Percentiles rank a stretch among this genome's conserved stretches.
These are phyloP conservation scores for Lenwebbia sp. DNA, from an alignment of 345 rosid species.

Conservation along the genomic window DNA sequence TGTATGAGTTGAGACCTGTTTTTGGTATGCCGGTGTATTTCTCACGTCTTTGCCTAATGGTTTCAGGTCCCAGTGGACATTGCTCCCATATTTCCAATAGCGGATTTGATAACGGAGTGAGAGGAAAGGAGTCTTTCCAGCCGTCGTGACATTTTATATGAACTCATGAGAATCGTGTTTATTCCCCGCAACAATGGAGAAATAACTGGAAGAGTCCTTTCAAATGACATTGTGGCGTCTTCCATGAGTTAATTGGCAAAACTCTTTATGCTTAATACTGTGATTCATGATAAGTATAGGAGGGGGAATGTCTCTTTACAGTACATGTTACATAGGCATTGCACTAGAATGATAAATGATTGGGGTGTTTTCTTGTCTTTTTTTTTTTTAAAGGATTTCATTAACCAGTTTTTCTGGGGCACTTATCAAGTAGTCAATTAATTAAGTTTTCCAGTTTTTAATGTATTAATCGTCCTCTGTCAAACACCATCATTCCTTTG, in stretches of 20 bases:
- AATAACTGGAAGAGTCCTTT: background rate
- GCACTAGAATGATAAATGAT: background rate
- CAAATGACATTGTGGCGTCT: background rate
- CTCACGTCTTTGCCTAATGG: background rate
- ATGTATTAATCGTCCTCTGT: background rate
- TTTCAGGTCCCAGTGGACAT: slow-evolving; percentile 80
- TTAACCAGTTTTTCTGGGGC: background rate
- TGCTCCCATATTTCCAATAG: slow-evolving; percentile 54
- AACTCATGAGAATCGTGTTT: background rate
- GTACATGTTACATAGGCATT: background rate
- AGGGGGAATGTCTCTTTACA: background rate
- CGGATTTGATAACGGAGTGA: slow-evolving; percentile 20
- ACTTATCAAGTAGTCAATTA: background rate
- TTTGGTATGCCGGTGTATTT: background rate
- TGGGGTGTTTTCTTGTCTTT: too few species aligned
- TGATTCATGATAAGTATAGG: background rate
- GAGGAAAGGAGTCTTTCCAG: background rate
- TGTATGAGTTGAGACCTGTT: background rate
- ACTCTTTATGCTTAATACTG: background rate
- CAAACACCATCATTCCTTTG: background rate
- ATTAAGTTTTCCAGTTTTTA: background rate
- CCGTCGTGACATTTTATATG: background rate
- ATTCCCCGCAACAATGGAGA: background rate
- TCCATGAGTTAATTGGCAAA: background rate
- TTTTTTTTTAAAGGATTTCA: background rate